Percentiles rank a stretch among this genome's conserved stretches.
These are phyloP conservation scores for Claviceps quebecensis DNA, from an alignment of 2,329 filamentous ascomycete species.

Conservation along the genomic window DNA sequence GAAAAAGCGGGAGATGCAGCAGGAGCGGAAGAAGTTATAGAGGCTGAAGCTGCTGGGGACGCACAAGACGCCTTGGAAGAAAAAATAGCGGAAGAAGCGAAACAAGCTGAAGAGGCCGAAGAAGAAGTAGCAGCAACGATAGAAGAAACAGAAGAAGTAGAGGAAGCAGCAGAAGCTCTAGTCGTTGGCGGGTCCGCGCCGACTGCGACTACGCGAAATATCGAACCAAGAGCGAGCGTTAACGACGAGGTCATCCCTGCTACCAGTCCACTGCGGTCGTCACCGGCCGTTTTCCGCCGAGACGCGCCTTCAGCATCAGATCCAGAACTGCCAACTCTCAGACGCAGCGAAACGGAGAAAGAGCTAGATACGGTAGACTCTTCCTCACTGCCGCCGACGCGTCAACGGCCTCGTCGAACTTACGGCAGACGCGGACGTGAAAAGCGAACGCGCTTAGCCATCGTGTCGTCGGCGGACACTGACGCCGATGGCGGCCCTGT, in stretches of 20 bases:
- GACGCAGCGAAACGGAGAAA: constrained; percentile 11
- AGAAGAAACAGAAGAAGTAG: neutral
- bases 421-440: constrained; percentile 1
- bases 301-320: constrained; percentile 13
- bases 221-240: neutral
- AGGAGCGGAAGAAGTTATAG: too few species aligned
- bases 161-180: neutral
- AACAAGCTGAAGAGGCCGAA: too few species aligned
- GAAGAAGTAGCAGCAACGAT: too few species aligned
- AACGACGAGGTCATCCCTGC: constrained; percentile 26
- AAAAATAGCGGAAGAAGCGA: too few species aligned
- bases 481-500: neutral
- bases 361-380: constrained; percentile 6
- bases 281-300: constrained; percentile 12
- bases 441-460: neutral
- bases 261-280: constrained; percentile 21
- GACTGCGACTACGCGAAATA: neutral
- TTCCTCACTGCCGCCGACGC: constrained; percentile 15
- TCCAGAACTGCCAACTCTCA: constrained; percentile 21
- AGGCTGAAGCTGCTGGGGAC: too few species aligned
- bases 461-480: constrained; percentile 4
- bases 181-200: neutral
- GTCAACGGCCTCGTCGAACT: constrained; percentile 6
- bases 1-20: too few species aligned
- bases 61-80: too few species aligned